Base-by-base conservation (phyloP, 2,329 filamentous ascomycete genomes). In the Lasiodiplodia sp. region DNA sequence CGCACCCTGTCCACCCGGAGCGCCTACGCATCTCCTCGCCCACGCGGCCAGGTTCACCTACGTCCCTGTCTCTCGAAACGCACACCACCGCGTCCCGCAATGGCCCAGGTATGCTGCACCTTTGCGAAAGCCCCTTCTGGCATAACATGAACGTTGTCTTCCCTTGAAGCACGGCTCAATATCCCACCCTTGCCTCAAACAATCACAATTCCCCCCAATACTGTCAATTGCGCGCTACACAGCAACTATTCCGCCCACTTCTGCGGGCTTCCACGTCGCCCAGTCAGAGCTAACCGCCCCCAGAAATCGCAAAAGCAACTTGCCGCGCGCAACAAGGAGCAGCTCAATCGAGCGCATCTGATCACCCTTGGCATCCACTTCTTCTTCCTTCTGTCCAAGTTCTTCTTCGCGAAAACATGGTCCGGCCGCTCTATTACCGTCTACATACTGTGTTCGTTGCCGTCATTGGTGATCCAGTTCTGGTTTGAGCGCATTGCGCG, bases 401-500 rank as follows among this genome's bases (percentile, higher is more conserved):
- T 91, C 74, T 73, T 87, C 67, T 75, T 91, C 76, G 82, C 92
- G 78, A 87, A 91, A 75, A 85, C 87, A 40, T 91, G 90, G 70
- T 79, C 78, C 38, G 78, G 77, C 34, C 79, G 79, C 56, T 83
- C 84, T 14, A 77, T 90, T 25, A 80, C 90, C 64, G 84, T 88
- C 70, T 99, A 97, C 80, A 77, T 88, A 69, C 70, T 94, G 52
- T 83, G 97, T 71, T 93, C 91, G 2, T 79, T 87, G 0, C 96
- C 96, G 0, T 89, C 91, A 65, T 85, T 97, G 65, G 76, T 91
- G 73, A 93, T 96, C 81, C 90, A 98, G 79, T 91, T 92, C 77
- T 90, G 93, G 75, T 90, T 99, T 71, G 96, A 99, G 80, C 87
- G 87, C 57, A 89, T 94, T 8, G 93, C 92, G 14, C 92, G 95